Base-by-base conservation (phyloP, 2,329 filamentous ascomycete species). In the Xylaria digitata region DNA sequence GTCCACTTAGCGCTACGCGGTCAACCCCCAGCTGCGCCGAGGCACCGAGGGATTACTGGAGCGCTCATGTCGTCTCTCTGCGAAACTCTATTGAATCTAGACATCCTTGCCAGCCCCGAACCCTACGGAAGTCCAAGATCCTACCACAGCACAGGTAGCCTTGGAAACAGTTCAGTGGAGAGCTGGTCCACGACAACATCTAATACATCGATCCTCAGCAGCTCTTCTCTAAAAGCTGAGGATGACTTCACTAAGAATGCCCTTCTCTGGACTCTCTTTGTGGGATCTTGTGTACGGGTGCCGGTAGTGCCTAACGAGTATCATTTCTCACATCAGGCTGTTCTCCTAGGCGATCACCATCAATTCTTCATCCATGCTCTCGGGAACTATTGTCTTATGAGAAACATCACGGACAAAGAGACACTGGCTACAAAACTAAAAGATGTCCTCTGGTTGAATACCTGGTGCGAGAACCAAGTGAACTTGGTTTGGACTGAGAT, bases 191-290 rank as follows among this genome's bases (percentile, higher is more conserved):
- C 66, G 6, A 56, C 62, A 3, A 69, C 68, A 9, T 46, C 70
- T 13, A 66, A 61, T 53, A 66, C 62, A 19, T 70, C 67, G 19
- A 61, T 61, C 17, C 26, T 46, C n/a, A 68, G 63, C 45, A 40
- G 37, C 37, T 17, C 37, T 57, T 19, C 55, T 5, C n/a, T 42
- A 1, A 65, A 67, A 15, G 56, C 59, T 13, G 63, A 63, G 52
- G 71, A 77, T 46, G 74, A 76, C 3, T 66, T 78, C 6, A 72
- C 76, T 19, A 69, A 73, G 21, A 73, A 77, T 37, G 71, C 74
- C 19, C 66, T 78, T 13, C 71, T 78, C 2, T 78, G 76, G 76
- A 67, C 70, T 17, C 73, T 78, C n/a, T 78, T 76, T 68, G 63
- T 76, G 1, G 76, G 75, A 23, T 73, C 72, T 2, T 78, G 76